These are phyloP conservation scores for Medicago arabica DNA, from an alignment of 306 rosid species.

Conservation along the genomic window DNA sequence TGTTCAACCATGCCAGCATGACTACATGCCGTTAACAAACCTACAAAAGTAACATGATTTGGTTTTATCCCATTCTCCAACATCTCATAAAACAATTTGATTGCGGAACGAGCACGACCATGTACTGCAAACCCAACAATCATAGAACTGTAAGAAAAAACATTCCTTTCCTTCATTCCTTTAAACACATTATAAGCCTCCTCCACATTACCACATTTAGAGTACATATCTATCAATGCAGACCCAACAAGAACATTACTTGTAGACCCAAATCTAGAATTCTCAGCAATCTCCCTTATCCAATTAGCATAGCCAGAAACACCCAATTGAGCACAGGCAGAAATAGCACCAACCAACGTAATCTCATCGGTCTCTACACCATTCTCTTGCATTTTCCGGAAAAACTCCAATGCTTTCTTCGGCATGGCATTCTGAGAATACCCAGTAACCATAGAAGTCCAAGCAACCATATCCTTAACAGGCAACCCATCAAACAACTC, in stretches of 20 bases:
- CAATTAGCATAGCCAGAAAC: constrained; percentile 59
- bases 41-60: constrained; percentile 73
- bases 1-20: constrained; percentile 81
- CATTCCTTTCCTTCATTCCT: constrained; percentile 68
- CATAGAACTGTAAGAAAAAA: constrained; percentile 82
- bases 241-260: constrained; percentile 82
- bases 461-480: constrained; percentile 76
- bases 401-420: constrained; percentile 63
- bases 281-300: constrained; percentile 68
- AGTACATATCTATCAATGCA: constrained; percentile 79
- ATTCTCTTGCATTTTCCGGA: constrained; percentile 49
- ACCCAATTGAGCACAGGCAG: constrained; percentile 86
- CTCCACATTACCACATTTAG: constrained; percentile 76
- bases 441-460: constrained; percentile 87
- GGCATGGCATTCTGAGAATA: constrained; percentile 83
- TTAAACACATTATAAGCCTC: constrained; percentile 67
- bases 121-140: constrained; percentile 79
- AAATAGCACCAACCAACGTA: constrained; percentile 69
- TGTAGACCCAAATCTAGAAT: constrained; percentile 52
- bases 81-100: constrained; percentile 78
- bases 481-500: constrained; percentile 68
- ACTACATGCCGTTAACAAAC: constrained; percentile 76
- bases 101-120: constrained; percentile 64
- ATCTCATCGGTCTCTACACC: constrained; percentile 67
- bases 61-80: constrained; percentile 67